These are phyloP conservation scores for Mycena chlorophos DNA, from an alignment of 768 basidiomycete species.

Conservation along the genomic window DNA sequence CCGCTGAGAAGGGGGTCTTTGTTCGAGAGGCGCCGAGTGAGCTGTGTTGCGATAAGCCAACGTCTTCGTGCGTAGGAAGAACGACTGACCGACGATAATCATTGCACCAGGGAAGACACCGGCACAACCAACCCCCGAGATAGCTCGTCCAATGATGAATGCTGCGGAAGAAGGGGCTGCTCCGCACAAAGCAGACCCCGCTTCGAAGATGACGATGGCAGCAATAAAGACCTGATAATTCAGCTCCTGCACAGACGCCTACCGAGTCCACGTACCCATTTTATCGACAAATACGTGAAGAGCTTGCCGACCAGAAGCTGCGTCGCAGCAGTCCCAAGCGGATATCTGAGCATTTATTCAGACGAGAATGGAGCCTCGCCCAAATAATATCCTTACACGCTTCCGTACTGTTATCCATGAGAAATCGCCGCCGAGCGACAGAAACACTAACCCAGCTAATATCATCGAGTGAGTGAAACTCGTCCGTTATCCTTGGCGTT, in stretches of 20 bases:
- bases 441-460: neutral
- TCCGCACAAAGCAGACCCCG: constrained; percentile 46
- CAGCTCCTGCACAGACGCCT: neutral
- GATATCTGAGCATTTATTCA: neutral
- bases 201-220: constrained; percentile 40
- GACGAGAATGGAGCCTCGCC: neutral
- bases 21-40: constrained; percentile 28
- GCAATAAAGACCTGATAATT: constrained; percentile 8
- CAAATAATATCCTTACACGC: neutral
- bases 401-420: neutral
- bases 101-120: constrained; percentile 30
- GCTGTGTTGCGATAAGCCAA: neutral
- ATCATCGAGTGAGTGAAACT: neutral
- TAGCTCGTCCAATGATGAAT: constrained; percentile 44
- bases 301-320: constrained; percentile 6
- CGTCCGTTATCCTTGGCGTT: neutral
- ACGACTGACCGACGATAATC: constrained; percentile 21
- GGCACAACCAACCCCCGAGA: constrained; percentile 46
- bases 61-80: neutral
- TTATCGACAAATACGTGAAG: constrained; percentile 25
- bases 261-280: constrained; percentile 1
- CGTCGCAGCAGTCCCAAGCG: neutral
- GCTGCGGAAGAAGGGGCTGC: constrained; percentile 28
- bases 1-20: constrained; percentile 36
- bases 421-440: neutral